phyloP scores from a whole-genome alignment of 257 asterid species.

The Oldenlandia corymbosa region DNA sequence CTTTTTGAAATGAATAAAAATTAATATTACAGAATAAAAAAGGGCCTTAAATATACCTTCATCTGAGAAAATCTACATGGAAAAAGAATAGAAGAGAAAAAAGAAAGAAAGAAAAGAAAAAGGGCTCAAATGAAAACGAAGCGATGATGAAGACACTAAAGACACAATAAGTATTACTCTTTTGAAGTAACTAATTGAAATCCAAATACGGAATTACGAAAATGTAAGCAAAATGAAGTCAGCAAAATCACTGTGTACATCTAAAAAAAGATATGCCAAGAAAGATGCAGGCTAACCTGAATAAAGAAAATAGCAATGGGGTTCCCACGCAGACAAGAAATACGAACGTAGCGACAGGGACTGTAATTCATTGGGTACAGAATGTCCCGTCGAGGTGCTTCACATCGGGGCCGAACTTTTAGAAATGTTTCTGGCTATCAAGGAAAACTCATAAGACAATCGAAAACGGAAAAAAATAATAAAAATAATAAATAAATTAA shows the following conservation, averaged over 20 bases:
- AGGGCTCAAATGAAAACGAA: too few species aligned
- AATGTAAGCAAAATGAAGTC: slow-evolving; percentile 5
- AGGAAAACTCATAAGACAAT: slow-evolving; percentile 19
- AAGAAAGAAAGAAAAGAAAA: too few species aligned
- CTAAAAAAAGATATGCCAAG: slow-evolving; percentile 15
- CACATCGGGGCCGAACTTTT: slow-evolving; percentile 94
- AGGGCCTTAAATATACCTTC: too few species aligned
- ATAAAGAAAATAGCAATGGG: slow-evolving; percentile 92
- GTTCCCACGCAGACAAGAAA: slow-evolving; percentile 95
- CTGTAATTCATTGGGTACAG: slow-evolving; percentile 77
- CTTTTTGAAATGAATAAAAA: too few species aligned
- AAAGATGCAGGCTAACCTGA: slow-evolving; percentile 51
- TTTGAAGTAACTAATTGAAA: too few species aligned
- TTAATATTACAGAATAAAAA: too few species aligned
- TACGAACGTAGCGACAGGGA: slow-evolving; percentile 88
- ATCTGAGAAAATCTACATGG: too few species aligned
- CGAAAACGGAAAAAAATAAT: background rate
- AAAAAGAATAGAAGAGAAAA: too few species aligned
- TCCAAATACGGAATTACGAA: background rate
- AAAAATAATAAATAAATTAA: background rate
- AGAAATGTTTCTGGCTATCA: slow-evolving; percentile 89
- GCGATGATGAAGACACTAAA: too few species aligned
- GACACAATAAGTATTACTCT: too few species aligned
- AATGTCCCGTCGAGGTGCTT: slow-evolving; percentile 98
- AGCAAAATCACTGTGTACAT: slow-evolving; percentile 12